Percentiles rank a stretch among this genome's conserved stretches.
Evolutionary conservation across 257 asterid species (phyloP).

Genomic region (Lycium ferocissimum): DNA sequence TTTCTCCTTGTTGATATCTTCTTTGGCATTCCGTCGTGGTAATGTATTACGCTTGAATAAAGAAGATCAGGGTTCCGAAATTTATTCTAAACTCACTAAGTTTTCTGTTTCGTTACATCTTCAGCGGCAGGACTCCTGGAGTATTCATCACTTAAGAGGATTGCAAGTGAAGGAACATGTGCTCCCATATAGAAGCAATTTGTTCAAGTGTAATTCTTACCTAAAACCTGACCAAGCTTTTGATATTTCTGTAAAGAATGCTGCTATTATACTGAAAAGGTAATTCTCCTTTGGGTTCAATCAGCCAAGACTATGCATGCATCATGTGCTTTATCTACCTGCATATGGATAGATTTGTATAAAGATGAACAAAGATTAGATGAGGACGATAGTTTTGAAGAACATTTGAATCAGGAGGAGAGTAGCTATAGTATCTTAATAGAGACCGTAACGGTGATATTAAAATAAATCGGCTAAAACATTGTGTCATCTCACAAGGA

Average conservation of each 20-base stretch:
- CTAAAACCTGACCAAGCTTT: constrained; percentile 58
- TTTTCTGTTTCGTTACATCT: constrained; percentile 38
- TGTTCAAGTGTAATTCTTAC: constrained; percentile 69
- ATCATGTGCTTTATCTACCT: neutral
- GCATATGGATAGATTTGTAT: neutral
- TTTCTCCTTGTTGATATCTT: constrained; percentile 15
- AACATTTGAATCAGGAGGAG: neutral
- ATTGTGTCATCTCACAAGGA: too few species aligned
- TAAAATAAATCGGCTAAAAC: neutral
- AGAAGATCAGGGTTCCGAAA: neutral
- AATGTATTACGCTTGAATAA: neutral
- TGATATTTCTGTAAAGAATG: constrained; percentile 62
- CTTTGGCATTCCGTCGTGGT: neutral
- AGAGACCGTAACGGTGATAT: neutral
- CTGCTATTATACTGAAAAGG: constrained; percentile 66
- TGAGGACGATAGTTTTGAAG: constrained; percentile 8
- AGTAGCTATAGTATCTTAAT: neutral
- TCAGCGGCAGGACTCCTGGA: constrained; percentile 71
- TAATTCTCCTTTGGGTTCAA: constrained; percentile 37
- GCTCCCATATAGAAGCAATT: constrained; percentile 49
- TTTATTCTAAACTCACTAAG: neutral
- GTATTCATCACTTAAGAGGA: constrained; percentile 54
- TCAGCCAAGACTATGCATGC: neutral
- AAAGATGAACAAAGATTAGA: neutral
- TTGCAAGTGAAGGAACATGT: constrained; percentile 48